Evolutionary conservation across 2,329 filamentous ascomycete genomes (phyloP).

Genomic region (Ophiosphaerella herpotricha): DNA sequence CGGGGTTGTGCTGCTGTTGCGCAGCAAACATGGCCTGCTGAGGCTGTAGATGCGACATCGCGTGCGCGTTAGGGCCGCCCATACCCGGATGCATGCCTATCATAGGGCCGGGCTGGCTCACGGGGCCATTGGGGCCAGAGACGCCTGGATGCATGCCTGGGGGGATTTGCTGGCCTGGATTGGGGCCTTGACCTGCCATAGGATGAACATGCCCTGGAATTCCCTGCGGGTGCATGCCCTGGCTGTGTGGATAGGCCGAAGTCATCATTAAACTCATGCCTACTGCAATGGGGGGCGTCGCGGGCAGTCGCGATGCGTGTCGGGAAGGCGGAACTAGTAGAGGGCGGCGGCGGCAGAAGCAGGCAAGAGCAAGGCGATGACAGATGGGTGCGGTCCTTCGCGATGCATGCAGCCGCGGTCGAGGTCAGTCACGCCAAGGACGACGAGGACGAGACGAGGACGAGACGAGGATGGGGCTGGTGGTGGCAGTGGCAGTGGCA

Average conservation of each 20-base stretch:
- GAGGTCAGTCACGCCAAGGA: constrained; percentile 9
- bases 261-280: constrained; percentile 65
- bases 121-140: constrained; percentile 70
- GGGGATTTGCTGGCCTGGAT: constrained; percentile 70
- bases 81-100: constrained; percentile 77
- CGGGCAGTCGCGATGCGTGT: constrained; percentile 8
- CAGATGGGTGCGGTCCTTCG: constrained; percentile 10
- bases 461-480: constrained; percentile 13
- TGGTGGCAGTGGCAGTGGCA: not conserved
- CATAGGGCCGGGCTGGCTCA: constrained; percentile 71
- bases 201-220: constrained; percentile 65
- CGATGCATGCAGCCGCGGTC: constrained; percentile 18
- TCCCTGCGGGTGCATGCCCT: constrained; percentile 73
- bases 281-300: constrained; percentile 5
- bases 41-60: constrained; percentile 72
- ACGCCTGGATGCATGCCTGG: constrained; percentile 74
- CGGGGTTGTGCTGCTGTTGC: constrained; percentile 48
- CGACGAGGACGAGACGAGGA: too few relatives aligned
- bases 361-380: constrained; percentile 4
- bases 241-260: constrained; percentile 69
- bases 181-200: constrained; percentile 70
- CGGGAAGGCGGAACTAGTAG: not conserved
- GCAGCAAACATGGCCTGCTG: constrained; percentile 62
- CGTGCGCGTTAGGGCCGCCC: constrained; percentile 65
- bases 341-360: constrained; percentile 11